Evolutionary conservation across 2,329 filamentous ascomycete species (phyloP), one percentile per base, ranked within the genome.

Genomic region (Hypoxylon sp.): DNA sequence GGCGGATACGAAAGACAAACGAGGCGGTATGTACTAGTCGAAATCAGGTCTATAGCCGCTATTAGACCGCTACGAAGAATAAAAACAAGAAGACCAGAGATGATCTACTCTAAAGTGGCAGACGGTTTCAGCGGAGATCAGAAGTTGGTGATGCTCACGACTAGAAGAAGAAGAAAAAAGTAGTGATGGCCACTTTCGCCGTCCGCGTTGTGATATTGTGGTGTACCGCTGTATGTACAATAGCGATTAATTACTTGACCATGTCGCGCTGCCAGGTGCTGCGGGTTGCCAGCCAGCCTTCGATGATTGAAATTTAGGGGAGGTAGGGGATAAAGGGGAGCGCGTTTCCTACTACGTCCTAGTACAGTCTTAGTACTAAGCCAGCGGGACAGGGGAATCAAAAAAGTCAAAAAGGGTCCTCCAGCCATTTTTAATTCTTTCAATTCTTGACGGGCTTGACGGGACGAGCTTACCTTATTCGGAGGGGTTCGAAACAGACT

Each of bases 281-380:
- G n/a, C 38, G 17, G 34, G 19, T 30, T 36, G 55, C 45, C 56
- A 50, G 56, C 51, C 52, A 55, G 49, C 64, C 69, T 67, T 69
- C 67, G 62, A 45, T 43, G 36, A 58, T 63, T 10, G 63, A 67
- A 53, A 62, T 69, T 71, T 69, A 63, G 66, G 55, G 65, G 69
- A 69, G 66, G 68, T 71, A 69, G 72, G 72, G 72, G 67, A 73
- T 73, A 76, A 76, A 75, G 74, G 73, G 70, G 73, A 60, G 49
- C 59, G 67, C 72, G 49, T 71, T 75, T 59, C 74, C 71, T 64
- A 53, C 51, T 70, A 45, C 50, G 55, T 73, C 11, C 60, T 76
- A 75, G 74, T 34, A 38, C 52, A 10, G 50, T 72, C 7, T 58
- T 76, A 75, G 74, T 34, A 38, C 52, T 10, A 55, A 5, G 14